Evolutionary conservation across 352 stramenopile genomes (phyloP), one percentile per base, ranked within the genome.

Genomic region (Phytophthora macrochlamydospora): DNA sequence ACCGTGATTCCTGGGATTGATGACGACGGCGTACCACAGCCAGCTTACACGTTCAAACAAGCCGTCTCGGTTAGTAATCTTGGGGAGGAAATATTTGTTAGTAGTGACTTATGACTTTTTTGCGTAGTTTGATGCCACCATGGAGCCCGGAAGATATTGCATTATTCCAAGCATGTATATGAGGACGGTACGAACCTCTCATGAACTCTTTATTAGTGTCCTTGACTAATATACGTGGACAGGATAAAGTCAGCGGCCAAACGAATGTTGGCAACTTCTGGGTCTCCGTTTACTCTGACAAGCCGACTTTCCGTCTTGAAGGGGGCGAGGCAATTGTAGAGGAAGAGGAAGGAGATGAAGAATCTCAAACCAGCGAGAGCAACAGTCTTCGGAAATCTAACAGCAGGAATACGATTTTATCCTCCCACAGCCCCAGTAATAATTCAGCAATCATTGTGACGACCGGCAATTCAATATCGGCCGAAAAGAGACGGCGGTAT

Each of bases 131-230:
- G 83, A 92, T 68, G 74, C 79, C 24, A 82, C 66, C 0, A 89
- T 95, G 64, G 83, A 93, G 45, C 73, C 86, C 50, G 88, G 88
- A 1, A 75, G 65, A 43, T 95, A 95, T 28, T 94, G 88, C 45
- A 90, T 95, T 46, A 75, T 95, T 32, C 84, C 88, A 0, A 95
- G 88, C 64, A 92, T 95, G 86, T 95, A 93, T 59, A 93, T 93
- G 83, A 77, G 86, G 58, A 92, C 81, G 70, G 87, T 95, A 77
- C 45, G 68, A 51, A 5, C 28, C 11, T 45, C n/a, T 11, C 42
- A n/a, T 1, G 6, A 7, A 42, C 4, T 24, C 9, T 4, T 0
- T 24, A 56, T 35, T 14, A n/a, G 3, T n/a, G 3, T 13, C 24
- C 11, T 48, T 7, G 13, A 51, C 37, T 67, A 44, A 62, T 12